Conservation (phyloP, 495 filamentous ascomycete genomes). For the Daldinia bambusicola region DNA sequence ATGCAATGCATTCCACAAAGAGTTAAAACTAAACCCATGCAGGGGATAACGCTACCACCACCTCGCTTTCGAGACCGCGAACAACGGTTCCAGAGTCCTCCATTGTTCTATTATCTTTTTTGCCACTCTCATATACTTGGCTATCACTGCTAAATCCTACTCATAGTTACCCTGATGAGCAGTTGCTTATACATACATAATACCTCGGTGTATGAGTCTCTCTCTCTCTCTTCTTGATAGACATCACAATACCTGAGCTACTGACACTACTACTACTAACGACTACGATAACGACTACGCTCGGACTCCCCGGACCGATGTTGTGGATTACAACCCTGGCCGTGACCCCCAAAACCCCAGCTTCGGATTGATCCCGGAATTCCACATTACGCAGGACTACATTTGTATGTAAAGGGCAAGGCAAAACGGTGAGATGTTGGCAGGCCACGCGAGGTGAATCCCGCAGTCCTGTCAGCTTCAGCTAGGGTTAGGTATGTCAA, state of each 20-base stretch:
- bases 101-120: neutral
- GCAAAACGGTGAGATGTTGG: conserved; percentile 3
- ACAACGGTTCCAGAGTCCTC: neutral
- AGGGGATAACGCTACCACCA: conserved; percentile 8
- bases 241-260: conserved; percentile 22
- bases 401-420: neutral
- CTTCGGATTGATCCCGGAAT: conserved; percentile 31
- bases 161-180: too few species aligned
- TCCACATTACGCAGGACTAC: conserved; percentile 9
- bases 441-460: neutral
- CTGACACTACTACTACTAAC: neutral
- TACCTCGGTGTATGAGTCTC: too few species aligned
- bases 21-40: conserved; percentile 16
- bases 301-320: conserved; percentile 33
- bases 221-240: neutral
- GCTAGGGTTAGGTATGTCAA: neutral
- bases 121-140: neutral
- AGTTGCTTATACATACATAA: too few species aligned
- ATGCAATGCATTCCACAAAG: conserved; percentile 15
- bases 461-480: conserved; percentile 1
- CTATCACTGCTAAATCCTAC: neutral
- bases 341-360: conserved; percentile 21
- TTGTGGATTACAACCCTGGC: conserved; percentile 24
- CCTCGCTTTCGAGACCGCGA: conserved; percentile 3
- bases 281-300: conserved; percentile 15